Conservation (phyloP, 2,329 filamentous ascomycete genomes). For the Talaromyces sp. region DNA sequence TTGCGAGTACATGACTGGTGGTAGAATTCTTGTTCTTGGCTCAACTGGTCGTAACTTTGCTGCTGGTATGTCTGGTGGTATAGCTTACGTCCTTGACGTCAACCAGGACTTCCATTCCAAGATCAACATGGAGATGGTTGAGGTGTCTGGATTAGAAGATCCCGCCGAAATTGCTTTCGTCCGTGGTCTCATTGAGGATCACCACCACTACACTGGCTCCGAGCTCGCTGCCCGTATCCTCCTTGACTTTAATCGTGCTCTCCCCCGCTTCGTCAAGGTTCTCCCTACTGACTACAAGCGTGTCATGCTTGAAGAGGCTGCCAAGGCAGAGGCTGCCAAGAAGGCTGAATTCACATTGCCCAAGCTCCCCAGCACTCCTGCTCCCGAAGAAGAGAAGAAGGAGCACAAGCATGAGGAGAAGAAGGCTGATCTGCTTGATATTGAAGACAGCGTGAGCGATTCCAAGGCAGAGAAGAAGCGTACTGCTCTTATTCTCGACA, state of each 20-base stretch:
- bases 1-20: slow-evolving; percentile 98
- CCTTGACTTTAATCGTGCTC: slow-evolving; percentile 89
- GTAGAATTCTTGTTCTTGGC: slow-evolving; percentile 81
- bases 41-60: slow-evolving; percentile 94
- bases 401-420: slow-evolving; percentile 61
- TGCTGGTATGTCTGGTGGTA: slow-evolving; percentile 97
- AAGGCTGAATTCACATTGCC: slow-evolving; percentile 79
- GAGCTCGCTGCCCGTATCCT: slow-evolving; percentile 89
- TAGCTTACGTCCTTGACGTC: slow-evolving; percentile 89
- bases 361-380: slow-evolving; percentile 51
- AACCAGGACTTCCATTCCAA: slow-evolving; percentile 86
- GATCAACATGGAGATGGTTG: slow-evolving; percentile 97
- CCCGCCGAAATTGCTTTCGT: slow-evolving; percentile 85
- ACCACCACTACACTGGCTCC: slow-evolving; percentile 96
- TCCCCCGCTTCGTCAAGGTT: slow-evolving; percentile 89
- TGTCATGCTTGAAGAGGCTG: slow-evolving; percentile 78
- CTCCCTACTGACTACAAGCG: slow-evolving; percentile 95
- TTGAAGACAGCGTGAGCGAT: slow-evolving; percentile 87
- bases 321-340: slow-evolving; percentile 80
- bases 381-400: slow-evolving; percentile 48
- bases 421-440: slow-evolving; percentile 72
- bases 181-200: slow-evolving; percentile 88
- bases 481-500: slow-evolving; percentile 87
- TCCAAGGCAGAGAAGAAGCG: slow-evolving; percentile 84
- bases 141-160: slow-evolving; percentile 78